Evolutionary conservation across 495 filamentous ascomycete species (phyloP).

Genomic region (Penicillium alfredii): DNA sequence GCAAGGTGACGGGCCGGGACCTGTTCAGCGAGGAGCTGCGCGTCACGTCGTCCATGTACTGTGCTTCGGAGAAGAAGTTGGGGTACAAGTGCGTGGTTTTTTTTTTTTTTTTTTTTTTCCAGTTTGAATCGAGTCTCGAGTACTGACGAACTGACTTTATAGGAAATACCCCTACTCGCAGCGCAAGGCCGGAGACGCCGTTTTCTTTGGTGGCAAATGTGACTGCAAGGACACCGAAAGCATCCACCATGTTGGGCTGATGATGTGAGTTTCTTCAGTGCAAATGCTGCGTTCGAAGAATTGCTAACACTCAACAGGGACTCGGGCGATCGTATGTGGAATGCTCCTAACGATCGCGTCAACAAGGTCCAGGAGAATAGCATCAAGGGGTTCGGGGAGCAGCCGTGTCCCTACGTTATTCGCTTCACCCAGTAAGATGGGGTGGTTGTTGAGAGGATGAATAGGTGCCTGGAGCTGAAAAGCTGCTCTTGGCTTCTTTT

Average conservation of each 20-base stretch:
- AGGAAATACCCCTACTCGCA: slow-evolving; percentile 17
- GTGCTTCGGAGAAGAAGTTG: slow-evolving; percentile 9
- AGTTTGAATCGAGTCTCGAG: no score
- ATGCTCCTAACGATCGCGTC: slow-evolving; percentile 17
- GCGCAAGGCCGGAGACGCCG: slow-evolving; percentile 12
- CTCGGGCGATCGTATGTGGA: slow-evolving; percentile 21
- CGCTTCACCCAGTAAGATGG: no score
- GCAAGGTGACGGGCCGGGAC: slow-evolving; percentile 16
- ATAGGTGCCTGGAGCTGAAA: no score
- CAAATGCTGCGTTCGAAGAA: no score
- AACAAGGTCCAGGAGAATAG: slow-evolving; percentile 18
- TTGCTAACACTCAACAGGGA: slow-evolving; percentile 5
- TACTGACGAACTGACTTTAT: neutral
- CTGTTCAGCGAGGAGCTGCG: slow-evolving; percentile 16
- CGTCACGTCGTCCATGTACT: slow-evolving; percentile 18
- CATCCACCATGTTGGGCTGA: slow-evolving; percentile 17
- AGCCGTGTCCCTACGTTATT: slow-evolving; percentile 15
- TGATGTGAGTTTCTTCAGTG: slow-evolving; percentile 17
- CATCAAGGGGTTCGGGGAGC: slow-evolving; percentile 11
- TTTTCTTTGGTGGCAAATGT: slow-evolving; percentile 17
- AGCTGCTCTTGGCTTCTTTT: no score
- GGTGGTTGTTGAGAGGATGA: no score
- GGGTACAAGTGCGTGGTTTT: slow-evolving; percentile 12
- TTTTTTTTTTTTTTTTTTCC: no score
- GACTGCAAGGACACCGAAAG: slow-evolving; percentile 9